A percentile compares a stretch with the other conserved stretches of the same genome.
These are phyloP conservation scores for Agarophyton chilense DNA, from an alignment of 23 red algal species.

Conservation along the genomic window DNA sequence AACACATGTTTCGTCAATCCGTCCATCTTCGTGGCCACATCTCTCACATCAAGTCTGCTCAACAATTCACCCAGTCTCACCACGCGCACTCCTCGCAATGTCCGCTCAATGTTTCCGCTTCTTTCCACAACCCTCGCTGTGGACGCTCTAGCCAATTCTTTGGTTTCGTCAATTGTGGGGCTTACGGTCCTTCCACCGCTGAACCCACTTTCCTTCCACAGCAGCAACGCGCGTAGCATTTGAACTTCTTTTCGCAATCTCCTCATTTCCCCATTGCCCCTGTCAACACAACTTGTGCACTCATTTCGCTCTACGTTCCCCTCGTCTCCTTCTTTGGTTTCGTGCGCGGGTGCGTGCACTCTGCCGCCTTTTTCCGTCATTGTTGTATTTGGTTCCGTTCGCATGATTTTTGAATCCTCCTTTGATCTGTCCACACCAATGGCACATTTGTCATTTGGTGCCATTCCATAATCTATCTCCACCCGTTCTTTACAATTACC, in stretches of 20 bases:
- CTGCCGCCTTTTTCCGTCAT: no score
- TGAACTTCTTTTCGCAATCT: not conserved
- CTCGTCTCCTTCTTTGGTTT: no score
- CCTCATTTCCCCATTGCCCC: not conserved
- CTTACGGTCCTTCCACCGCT: not conserved
- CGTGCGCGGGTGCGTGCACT: no score
- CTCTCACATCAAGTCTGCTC: not conserved
- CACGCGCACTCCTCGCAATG: not conserved
- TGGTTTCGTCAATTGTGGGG: not conserved
- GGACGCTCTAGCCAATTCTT: no score
- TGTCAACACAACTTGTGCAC: no score
- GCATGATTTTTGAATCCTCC: not conserved
- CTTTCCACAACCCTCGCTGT: not conserved
- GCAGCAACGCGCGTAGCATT: slow-evolving; percentile 1
- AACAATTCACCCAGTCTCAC: slow-evolving; percentile 5
- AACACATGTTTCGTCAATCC: not conserved
- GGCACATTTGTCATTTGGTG: not conserved
- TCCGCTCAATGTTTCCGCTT: not conserved
- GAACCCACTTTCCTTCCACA: not conserved
- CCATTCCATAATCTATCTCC: not conserved
- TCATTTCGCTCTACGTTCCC: no score
- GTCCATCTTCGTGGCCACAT: not conserved
- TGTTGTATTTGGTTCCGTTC: not conserved
- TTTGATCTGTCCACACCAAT: not conserved
- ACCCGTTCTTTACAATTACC: not conserved